A percentile compares a stretch with the other conserved stretches of the same genome.
These are phyloP conservation scores for Salix dunnii DNA, from an alignment of 345 rosid species.

Conservation along the genomic window DNA sequence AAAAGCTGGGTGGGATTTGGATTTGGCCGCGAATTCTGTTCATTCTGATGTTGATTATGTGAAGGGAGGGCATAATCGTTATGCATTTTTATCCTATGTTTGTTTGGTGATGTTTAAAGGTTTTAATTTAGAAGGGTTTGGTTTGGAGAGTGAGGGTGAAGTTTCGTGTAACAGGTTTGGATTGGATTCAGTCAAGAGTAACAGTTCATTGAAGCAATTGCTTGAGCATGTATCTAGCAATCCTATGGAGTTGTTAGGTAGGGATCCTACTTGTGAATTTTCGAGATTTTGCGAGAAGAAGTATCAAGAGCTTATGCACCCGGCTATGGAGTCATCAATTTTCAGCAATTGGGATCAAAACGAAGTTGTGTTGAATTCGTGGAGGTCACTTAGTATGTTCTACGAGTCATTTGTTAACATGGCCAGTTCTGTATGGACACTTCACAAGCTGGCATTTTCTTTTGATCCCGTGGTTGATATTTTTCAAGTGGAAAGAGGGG, in stretches of 20 bases:
- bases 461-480: slow-evolving; percentile 84
- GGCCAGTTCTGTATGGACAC: slow-evolving; percentile 83
- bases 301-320: slow-evolving; percentile 83
- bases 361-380: slow-evolving; percentile 72
- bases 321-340: slow-evolving; percentile 80
- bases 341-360: slow-evolving; percentile 65
- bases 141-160: slow-evolving; percentile 30
- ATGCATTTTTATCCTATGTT: slow-evolving; percentile 71
- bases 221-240: slow-evolving; percentile 73
- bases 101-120: slow-evolving; percentile 77
- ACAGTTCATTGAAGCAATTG: slow-evolving; percentile 49
- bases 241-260: slow-evolving; percentile 77
- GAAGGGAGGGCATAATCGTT: slow-evolving; percentile 54
- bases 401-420: slow-evolving; percentile 73
- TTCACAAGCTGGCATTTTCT: slow-evolving; percentile 74
- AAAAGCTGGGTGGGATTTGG: slow-evolving; percentile 89
- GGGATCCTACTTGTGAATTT: slow-evolving; percentile 56
- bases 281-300: slow-evolving; percentile 82
- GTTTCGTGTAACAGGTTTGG: slow-evolving; percentile 29
- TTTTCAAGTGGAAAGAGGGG: slow-evolving; percentile 80
- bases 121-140: slow-evolving; percentile 52
- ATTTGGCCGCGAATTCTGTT: slow-evolving; percentile 67
- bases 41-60: slow-evolving; percentile 53
- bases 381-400: slow-evolving; percentile 70
- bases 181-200: slow-evolving; percentile 23